phyloP scores from a whole-genome alignment of 345 rosid species.

The Noccaea caerulescens region DNA sequence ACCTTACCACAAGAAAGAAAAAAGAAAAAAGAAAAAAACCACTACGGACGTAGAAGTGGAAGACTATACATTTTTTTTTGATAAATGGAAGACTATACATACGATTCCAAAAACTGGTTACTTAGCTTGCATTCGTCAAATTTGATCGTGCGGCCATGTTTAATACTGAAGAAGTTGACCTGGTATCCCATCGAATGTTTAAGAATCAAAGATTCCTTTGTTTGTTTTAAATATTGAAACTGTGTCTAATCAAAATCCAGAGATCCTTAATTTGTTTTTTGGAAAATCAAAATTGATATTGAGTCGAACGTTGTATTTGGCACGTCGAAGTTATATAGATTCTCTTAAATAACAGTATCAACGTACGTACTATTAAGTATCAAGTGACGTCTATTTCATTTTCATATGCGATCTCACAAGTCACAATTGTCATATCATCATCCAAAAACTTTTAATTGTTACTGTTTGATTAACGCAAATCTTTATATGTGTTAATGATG shows the following conservation, averaged over 20 bases:
- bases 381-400: slow-evolving; percentile 11
- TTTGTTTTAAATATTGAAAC: neutral
- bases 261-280: too few relatives aligned
- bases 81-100: neutral
- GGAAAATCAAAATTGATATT: neutral
- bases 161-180: slow-evolving; percentile 26
- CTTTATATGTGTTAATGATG: neutral
- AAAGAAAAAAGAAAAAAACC: neutral
- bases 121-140: neutral
- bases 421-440: too few relatives aligned
- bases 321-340: slow-evolving; percentile 27
- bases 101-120: neutral
- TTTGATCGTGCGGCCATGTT: slow-evolving; percentile 42
- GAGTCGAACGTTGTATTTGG: slow-evolving; percentile 35
- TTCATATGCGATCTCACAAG: too few relatives aligned
- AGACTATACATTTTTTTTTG: neutral
- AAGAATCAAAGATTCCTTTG: slow-evolving; percentile 24
- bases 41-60: neutral
- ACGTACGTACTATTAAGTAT: slow-evolving; percentile 9
- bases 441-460: neutral
- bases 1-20: neutral
- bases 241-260: too few relatives aligned
- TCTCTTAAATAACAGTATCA: slow-evolving; percentile 4
- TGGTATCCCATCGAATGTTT: slow-evolving; percentile 15
- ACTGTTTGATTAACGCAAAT: neutral